Conservation (phyloP, 2,329 filamentous ascomycete genomes). For the Metarhizium brunneum region DNA sequence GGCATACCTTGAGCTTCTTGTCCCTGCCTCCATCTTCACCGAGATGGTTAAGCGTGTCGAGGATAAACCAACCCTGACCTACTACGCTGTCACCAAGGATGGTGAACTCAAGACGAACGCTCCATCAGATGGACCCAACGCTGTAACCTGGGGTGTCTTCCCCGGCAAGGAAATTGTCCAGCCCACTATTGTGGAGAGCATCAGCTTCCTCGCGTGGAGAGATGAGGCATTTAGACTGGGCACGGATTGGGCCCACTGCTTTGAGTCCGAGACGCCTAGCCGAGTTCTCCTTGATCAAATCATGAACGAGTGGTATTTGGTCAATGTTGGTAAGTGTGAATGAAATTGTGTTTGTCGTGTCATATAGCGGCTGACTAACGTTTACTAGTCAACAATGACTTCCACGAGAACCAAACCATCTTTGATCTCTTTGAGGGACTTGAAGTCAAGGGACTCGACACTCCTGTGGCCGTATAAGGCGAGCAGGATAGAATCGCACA, state of each 20-base stretch:
- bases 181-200: conserved; percentile 96
- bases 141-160: conserved; percentile 99
- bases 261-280: conserved; percentile 66
- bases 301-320: conserved; percentile 85
- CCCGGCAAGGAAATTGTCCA: conserved; percentile 99
- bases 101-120: conserved; percentile 81
- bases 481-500: neutral
- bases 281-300: conserved; percentile 70
- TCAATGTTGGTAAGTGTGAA: conserved; percentile 79
- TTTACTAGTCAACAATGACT: conserved; percentile 85
- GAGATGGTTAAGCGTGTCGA: conserved; percentile 73
- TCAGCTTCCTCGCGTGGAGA: conserved; percentile 97
- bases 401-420: conserved; percentile 73
- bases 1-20: conserved; percentile 85
- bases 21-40: conserved; percentile 69
- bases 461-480: conserved; percentile 10
- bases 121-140: conserved; percentile 79
- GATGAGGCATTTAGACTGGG: conserved; percentile 94
- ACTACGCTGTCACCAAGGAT: conserved; percentile 82
- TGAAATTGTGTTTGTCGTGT: neutral
- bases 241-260: conserved; percentile 88
- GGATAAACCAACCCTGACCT: conserved; percentile 73
- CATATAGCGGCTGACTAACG: neutral
- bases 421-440: conserved; percentile 82
- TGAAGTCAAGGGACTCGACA: conserved; percentile 54